Evolutionary conservation across 1,284 basidiomycete genomes (phyloP).

Genomic region (Ganoderma lingzhi): DNA sequence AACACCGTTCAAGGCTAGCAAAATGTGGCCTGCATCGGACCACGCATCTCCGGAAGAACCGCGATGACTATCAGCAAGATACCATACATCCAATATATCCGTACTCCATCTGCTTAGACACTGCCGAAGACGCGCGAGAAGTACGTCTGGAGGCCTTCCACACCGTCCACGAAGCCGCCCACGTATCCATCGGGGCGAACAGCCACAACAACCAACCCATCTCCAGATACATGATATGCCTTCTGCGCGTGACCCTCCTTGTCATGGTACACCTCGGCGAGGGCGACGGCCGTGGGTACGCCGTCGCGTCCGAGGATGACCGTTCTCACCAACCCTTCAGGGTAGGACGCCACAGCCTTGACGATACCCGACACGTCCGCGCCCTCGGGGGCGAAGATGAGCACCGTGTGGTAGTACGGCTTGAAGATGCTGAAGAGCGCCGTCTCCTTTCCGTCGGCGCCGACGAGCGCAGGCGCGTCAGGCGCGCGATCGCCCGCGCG

Average conservation of each 20-base stretch:
- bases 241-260: constrained; percentile 29
- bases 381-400: constrained; percentile 34
- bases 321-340: constrained; percentile 16
- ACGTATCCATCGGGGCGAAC: constrained; percentile 40
- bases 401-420: constrained; percentile 37
- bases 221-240: constrained; percentile 29
- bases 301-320: constrained; percentile 21
- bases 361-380: neutral
- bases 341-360: constrained; percentile 7
- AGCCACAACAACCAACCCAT: constrained; percentile 23
- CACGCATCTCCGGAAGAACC: too few relatives aligned
- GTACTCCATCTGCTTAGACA: neutral
- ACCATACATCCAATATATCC: too few relatives aligned
- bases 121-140: constrained; percentile 19
- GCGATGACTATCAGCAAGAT: too few relatives aligned
- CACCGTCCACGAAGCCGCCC: constrained; percentile 33
- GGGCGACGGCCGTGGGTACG: constrained; percentile 8
- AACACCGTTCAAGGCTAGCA: too few relatives aligned
- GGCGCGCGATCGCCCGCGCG: constrained; percentile 58
- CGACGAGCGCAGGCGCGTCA: constrained; percentile 47
- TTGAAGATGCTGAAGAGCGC: constrained; percentile 39
- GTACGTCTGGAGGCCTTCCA: constrained; percentile 30
- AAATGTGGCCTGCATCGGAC: too few relatives aligned
- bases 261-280: constrained; percentile 25
- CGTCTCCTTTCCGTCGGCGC: constrained; percentile 22